Percentiles rank a stretch among this genome's conserved stretches.
Conservation (phyloP, 23 red algal genomes). For the Gracilaria vermiculophylla region DNA sequence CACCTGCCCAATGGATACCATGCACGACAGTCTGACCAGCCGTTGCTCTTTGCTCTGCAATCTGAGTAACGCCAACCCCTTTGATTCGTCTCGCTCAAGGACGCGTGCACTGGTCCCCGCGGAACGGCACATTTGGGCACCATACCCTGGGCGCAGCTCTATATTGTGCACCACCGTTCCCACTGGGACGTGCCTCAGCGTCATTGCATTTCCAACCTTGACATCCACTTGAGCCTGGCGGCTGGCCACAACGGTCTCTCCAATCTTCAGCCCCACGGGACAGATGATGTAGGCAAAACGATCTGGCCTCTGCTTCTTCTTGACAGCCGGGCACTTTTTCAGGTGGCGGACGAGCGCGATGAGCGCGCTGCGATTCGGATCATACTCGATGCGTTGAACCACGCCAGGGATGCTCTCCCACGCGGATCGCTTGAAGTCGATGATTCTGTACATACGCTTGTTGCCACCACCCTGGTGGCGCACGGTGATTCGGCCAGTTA, state of each 20-base stretch:
- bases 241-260: constrained; percentile 73
- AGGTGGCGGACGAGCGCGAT: constrained; percentile 82
- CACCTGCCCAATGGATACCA: constrained; percentile 93
- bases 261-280: constrained; percentile 80
- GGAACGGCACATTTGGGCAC: constrained; percentile 81
- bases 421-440: constrained; percentile 84
- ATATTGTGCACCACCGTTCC: constrained; percentile 97
- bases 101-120: constrained; percentile 92
- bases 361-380: constrained; percentile 87
- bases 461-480: constrained; percentile 87
- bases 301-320: constrained; percentile 30
- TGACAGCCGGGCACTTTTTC: constrained; percentile 49
- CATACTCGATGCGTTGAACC: constrained; percentile 93
- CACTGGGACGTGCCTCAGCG: constrained; percentile 79
- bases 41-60: constrained; percentile 89
- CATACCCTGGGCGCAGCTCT: constrained; percentile 80
- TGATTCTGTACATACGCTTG: constrained; percentile 88
- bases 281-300: constrained; percentile 94
- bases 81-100: constrained; percentile 67
- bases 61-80: constrained; percentile 70
- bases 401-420: constrained; percentile 71
- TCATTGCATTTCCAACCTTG: constrained; percentile 91
- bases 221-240: constrained; percentile 61
- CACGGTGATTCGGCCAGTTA: constrained; percentile 72
- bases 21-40: constrained; percentile 79